These are phyloP conservation scores for Rhizopus arrhizus DNA, from an alignment of 371 early-diverging fungal species.

Conservation along the genomic window DNA sequence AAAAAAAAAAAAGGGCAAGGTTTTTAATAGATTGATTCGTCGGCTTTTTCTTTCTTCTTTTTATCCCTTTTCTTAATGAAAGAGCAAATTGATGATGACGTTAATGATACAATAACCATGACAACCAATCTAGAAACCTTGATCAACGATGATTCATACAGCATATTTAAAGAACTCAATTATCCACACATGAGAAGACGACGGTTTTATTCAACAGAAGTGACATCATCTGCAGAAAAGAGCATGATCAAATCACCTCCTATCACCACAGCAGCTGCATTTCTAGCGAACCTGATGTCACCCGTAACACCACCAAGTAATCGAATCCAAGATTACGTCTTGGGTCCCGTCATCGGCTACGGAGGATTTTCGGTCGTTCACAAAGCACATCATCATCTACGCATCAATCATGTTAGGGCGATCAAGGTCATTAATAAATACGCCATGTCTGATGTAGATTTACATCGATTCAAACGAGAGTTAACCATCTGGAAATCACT, in stretches of 20 bases:
- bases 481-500: conserved; percentile 72
- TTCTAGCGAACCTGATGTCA: not conserved
- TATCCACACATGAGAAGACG: not conserved
- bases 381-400: conserved; percentile 49
- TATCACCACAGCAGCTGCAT: not conserved
- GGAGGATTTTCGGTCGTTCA: conserved; percentile 74
- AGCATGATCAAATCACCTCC: not conserved
- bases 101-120: too few relatives aligned
- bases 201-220: not conserved
- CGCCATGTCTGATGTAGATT: conserved; percentile 15
- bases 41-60: too few relatives aligned
- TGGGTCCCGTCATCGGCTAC: conserved; percentile 61
- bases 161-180: not conserved
- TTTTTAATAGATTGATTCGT: too few relatives aligned
- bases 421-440: conserved; percentile 58
- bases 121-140: too few relatives aligned
- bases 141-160: not conserved
- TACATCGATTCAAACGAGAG: conserved; percentile 52
- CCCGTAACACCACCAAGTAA: conserved; percentile 35
- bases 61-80: too few relatives aligned
- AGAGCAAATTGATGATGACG: too few relatives aligned
- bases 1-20: too few relatives aligned
- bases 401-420: conserved; percentile 46
- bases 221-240: not conserved
- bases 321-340: conserved; percentile 66